Evolutionary conservation across 805 yeast genomes (phyloP).

Genomic region (Wickerhamiella vanderwaltii): DNA sequence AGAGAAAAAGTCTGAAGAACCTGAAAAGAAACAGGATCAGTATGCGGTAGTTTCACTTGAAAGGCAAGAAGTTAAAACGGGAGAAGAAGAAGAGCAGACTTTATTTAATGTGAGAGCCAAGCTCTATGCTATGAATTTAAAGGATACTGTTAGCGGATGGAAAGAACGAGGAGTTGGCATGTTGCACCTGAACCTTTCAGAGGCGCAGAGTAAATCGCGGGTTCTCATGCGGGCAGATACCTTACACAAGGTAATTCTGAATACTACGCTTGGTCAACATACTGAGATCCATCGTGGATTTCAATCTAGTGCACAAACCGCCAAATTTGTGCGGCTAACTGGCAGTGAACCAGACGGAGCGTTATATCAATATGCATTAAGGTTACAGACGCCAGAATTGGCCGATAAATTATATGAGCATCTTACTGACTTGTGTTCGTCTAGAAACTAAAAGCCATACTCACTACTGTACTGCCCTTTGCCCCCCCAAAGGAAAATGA

Average conservation of each 20-base stretch:
- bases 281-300: conserved; percentile 65
- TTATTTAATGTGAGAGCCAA: conserved; percentile 62
- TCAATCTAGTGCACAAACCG: conserved; percentile 72
- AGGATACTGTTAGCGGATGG: conserved; percentile 69
- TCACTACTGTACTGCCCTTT: conserved; percentile 78
- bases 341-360: conserved; percentile 49
- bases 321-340: conserved; percentile 67
- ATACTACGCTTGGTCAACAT: conserved; percentile 50
- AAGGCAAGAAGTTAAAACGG: conserved; percentile 47
- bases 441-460: conserved; percentile 76
- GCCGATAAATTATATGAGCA: conserved; percentile 45
- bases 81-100: conserved; percentile 77
- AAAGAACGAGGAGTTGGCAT: conserved; percentile 89
- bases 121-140: conserved; percentile 59
- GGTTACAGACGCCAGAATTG: conserved; percentile 49
- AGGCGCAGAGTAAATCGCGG: conserved; percentile 36
- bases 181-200: conserved; percentile 56
- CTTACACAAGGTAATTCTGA: conserved; percentile 66
- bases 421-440: too few species aligned
- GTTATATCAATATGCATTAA: conserved; percentile 76
- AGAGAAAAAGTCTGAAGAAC: conserved; percentile 20
- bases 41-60: conserved; percentile 27
- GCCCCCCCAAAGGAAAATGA: conserved; percentile 80
- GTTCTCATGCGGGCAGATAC: conserved; percentile 88
- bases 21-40: conserved; percentile 23